These are phyloP conservation scores for Desmodesmus armatus DNA, from an alignment of 139 green algal species.

Conservation along the genomic window DNA sequence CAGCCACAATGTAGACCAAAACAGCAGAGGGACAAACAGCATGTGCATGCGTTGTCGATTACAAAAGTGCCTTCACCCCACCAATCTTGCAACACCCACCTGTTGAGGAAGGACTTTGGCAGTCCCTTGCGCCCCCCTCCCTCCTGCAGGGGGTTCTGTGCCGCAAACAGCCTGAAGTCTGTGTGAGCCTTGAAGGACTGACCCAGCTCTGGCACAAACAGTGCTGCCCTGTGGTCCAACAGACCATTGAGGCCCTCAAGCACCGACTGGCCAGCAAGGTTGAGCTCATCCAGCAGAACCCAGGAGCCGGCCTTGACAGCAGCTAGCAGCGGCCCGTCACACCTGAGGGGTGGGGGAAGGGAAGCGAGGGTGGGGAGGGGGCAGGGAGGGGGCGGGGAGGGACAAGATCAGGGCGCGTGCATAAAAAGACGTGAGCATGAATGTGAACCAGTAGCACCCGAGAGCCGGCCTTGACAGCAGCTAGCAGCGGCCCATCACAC, in stretches of 20 bases:
- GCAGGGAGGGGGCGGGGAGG: not conserved
- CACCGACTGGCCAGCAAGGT: constrained; percentile 94
- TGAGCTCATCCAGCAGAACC: constrained; percentile 99
- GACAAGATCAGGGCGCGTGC: too few relatives aligned
- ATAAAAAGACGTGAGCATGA: too few relatives aligned
- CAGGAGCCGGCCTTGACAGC: constrained; percentile 91
- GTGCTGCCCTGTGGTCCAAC: constrained; percentile 94
- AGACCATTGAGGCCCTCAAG: constrained; percentile 97
- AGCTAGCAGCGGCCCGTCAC: constrained; percentile 93
- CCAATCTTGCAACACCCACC: too few relatives aligned
- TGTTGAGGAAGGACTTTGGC: constrained; percentile 97
- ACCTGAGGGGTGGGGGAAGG: constrained; percentile 20
- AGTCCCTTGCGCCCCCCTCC: constrained; percentile 96
- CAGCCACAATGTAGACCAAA: too few relatives aligned
- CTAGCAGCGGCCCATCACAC: constrained; percentile 94
- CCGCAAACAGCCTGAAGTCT: constrained; percentile 90
- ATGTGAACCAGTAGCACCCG: constrained; percentile 99
- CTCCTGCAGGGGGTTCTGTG: constrained; percentile 93
- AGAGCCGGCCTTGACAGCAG: constrained; percentile 84
- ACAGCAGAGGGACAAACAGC: too few relatives aligned
- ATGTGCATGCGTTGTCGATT: too few relatives aligned
- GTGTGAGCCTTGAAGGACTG: constrained; percentile 78
- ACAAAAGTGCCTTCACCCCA: too few relatives aligned
- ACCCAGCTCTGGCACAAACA: constrained; percentile 96
- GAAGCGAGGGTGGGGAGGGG: not conserved